Evolutionary conservation across 2,329 filamentous ascomycete genomes (phyloP), one percentile per base, ranked within the genome.

Genomic region (Hirsutella rhossiliensis): DNA sequence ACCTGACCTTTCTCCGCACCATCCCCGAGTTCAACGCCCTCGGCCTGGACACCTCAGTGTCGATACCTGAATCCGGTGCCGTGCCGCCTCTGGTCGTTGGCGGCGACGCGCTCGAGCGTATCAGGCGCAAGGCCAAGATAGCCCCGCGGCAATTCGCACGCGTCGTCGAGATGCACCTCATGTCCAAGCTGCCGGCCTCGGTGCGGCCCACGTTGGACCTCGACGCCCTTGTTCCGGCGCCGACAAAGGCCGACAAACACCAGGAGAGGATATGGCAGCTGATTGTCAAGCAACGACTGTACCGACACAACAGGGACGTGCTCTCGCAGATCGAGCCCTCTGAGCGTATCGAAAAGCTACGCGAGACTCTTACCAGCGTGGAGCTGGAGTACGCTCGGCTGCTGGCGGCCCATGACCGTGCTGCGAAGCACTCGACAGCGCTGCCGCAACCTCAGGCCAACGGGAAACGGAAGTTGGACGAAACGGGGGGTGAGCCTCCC

Each of bases 271-370:
- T 87, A 38, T 94, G 84, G 84, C 70, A 80, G 28, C 61, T 90
- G 20, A 68, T 86, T 37, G 77, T 82, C n/a, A 92, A 92, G 65
- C 76, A 85, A 54, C 70, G 87, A 31, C 67, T 94, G 4, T 88
- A 85, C 58, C 72, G 76, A 38, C 83, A 87, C 54, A 90, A 92
- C 56, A 74, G 73, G 45, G 82, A 89, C 52, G 63, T 75, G 3
- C 69, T 94, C 12, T 73, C 76, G 32, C 81, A 89, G 60, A 64
- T 90, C 36, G 83, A 87, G 44, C 66, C 68, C 5, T 60, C 65
- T 0, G 84, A 90, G 59, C 73, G 84, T 31, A 76, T 84, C 8
- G 75, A 84, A 45, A 87, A 83, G 67, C 67, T 94, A 4, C 76
- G 85, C 41, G 75, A 83, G 51, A 82, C 82, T 0, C 65, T 88